Percentiles rank a stretch among this genome's conserved stretches.
phyloP scores from a whole-genome alignment of 495 filamentous ascomycete species.

The Xylaria longipes region DNA sequence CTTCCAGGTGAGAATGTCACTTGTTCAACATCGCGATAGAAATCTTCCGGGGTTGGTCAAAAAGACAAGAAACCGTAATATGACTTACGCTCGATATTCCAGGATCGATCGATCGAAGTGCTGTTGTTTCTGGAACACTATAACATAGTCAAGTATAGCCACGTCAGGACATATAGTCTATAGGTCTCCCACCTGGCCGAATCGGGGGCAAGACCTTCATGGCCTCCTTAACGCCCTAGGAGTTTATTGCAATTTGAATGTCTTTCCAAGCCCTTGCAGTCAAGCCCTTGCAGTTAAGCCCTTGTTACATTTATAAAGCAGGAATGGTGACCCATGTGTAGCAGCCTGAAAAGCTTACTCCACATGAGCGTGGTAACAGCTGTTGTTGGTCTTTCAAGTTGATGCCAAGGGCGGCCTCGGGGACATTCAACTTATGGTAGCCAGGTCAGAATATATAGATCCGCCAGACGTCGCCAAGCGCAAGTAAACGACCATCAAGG shows the following conservation, averaged over 20 bases:
- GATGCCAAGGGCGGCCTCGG: background rate
- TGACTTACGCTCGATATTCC: constrained; percentile 56
- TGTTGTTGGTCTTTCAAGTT: background rate
- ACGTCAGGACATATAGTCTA: no score
- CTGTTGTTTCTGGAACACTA: constrained; percentile 59
- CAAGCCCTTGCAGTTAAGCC: no score
- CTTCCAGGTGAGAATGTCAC: constrained; percentile 84
- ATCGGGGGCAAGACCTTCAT: no score
- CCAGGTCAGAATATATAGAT: background rate
- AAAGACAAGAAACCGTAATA: no score
- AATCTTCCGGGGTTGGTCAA: constrained; percentile 73
- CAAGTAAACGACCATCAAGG: background rate
- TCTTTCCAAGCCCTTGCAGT: no score
- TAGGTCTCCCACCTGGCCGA: no score
- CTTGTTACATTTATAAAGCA: no score
- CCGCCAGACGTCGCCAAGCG: background rate
- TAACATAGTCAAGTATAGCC: background rate
- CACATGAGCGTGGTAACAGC: background rate
- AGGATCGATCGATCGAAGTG: constrained; percentile 64
- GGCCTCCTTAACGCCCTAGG: no score
- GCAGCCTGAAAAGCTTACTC: background rate
- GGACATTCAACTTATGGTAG: background rate
- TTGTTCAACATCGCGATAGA: constrained; percentile 80
- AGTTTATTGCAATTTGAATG: no score
- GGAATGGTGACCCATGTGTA: background rate